Evolutionary conservation across 2,329 filamentous ascomycete genomes (phyloP).

Genomic region (Trichoderma citrinoviride): DNA sequence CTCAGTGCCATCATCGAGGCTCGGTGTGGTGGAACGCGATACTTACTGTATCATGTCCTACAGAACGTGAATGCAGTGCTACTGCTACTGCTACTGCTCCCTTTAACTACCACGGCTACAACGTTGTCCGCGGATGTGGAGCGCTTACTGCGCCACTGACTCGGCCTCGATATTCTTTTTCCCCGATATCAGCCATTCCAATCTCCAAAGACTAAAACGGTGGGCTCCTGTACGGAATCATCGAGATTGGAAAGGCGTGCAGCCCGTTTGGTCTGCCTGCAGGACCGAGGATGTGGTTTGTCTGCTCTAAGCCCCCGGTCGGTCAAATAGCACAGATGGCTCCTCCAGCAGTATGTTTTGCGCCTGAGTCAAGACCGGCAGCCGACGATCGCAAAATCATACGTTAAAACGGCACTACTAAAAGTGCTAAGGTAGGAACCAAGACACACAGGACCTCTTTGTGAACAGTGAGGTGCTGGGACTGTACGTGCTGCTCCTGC

Average conservation of each 20-base stretch:
- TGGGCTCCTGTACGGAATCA: neutral
- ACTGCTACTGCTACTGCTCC: neutral
- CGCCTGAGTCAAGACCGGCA: constrained; percentile 7
- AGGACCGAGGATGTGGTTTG: neutral
- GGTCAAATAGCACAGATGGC: neutral
- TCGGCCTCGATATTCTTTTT: constrained; percentile 9
- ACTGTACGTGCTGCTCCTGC: no score
- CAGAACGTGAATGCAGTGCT: no score
- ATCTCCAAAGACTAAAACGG: constrained; percentile 7
- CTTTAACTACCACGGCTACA: neutral
- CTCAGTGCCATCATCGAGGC: neutral
- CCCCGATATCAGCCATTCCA: constrained; percentile 9
- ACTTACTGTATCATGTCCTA: no score
- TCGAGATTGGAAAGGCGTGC: constrained; percentile 12
- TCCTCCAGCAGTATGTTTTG: neutral
- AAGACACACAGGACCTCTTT: neutral
- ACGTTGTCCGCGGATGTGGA: constrained; percentile 2
- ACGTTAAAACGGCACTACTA: constrained; percentile 10
- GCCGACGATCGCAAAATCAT: neutral
- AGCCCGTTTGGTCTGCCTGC: constrained; percentile 14
- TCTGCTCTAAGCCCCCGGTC: neutral
- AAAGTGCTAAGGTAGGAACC: no score
- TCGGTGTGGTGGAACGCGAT: no score
- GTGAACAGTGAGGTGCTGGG: neutral
- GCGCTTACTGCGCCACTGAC: constrained; percentile 14